phyloP scores from a whole-genome alignment of 306 rosid species.

The Quillaja saponaria region DNA sequence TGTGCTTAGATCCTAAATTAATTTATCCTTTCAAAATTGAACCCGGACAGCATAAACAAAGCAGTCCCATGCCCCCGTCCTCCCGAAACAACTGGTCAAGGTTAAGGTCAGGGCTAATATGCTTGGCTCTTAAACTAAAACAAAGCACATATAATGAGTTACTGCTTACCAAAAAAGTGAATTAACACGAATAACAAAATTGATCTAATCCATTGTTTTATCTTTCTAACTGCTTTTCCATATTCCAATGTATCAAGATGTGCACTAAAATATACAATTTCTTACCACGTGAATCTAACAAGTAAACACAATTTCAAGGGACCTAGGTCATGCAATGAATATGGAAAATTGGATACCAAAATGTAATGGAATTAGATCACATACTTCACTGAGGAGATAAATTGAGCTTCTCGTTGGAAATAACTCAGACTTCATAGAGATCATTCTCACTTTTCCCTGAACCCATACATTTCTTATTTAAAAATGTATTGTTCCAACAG shows the following conservation, averaged over 20 bases:
- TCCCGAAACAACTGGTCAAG: conserved; percentile 5
- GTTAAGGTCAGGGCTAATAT: too few relatives aligned
- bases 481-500: conserved; percentile 20
- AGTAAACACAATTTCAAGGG: conserved; percentile 41
- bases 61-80: conserved; percentile 15
- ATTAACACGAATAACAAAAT: conserved; percentile 1
- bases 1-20: too few relatives aligned
- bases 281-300: conserved; percentile 9
- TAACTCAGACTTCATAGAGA: conserved; percentile 78
- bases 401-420: conserved; percentile 54
- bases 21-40: too few relatives aligned
- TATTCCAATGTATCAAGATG: conserved; percentile 36
- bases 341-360: conserved; percentile 33
- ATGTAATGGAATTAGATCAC: not conserved
- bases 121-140: conserved; percentile 5
- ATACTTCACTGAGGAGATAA: conserved; percentile 39
- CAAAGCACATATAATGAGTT: not conserved
- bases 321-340: conserved; percentile 35
- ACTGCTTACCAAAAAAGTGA: conserved; percentile 2
- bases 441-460: conserved; percentile 70
- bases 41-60: not conserved
- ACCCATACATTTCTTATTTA: conserved; percentile 30
- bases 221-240: conserved; percentile 31
- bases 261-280: conserved; percentile 30
- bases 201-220: conserved; percentile 1